Base-by-base conservation (phyloP, 768 basidiomycete genomes). In the Amanita rimosa region DNA sequence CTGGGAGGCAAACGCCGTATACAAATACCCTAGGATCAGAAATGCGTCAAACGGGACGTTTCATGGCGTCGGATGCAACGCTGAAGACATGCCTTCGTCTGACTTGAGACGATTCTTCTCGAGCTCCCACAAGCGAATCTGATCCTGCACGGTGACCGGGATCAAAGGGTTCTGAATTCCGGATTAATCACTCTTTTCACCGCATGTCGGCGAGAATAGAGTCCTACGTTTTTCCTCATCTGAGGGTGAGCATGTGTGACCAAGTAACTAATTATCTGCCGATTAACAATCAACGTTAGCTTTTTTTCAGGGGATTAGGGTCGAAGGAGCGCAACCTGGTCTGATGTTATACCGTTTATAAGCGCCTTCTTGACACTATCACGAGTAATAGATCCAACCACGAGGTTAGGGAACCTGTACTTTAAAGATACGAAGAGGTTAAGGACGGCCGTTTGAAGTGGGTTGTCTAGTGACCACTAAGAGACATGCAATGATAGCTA, bases 71-170 rank as follows among this genome's bases (percentile, higher is more conserved):
- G 52, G 56, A 53, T 46, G 45, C 53, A 50, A 35, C 17, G 26
- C 3, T 37, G 48, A 55, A 22, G 26, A 62, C 68, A 50, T 60
- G 91, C 94, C 91, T 75, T 95, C 88, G 62, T 82, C 73, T 36
- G 87, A 83, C 58, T 87, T 85, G 8, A 98, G 71, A 46, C 96
- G 79, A 62, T 96, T 93, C 64, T 85, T 79, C 68, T 98, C 96
- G 38, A 94, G 73, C 65, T 99, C 94, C 93, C 96, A 99, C 14
- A 98, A 72, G 50, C 95, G 82, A 53, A 99, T 88, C 66, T 98
- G 95, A 67, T 99, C 95, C 60, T 96, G 93, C 0, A 99, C 95
- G 0, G 96, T 98, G 38, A 96, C 92, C 24, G 96, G 95, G 19
- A 99, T 71, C 11, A 98, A 69, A 7, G 94, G 94, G 60, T 89